Percentiles rank a stretch among this genome's conserved stretches.
Conservation (phyloP, 371 early-diverging fungal genomes). For the Rhizopus sp. region DNA sequence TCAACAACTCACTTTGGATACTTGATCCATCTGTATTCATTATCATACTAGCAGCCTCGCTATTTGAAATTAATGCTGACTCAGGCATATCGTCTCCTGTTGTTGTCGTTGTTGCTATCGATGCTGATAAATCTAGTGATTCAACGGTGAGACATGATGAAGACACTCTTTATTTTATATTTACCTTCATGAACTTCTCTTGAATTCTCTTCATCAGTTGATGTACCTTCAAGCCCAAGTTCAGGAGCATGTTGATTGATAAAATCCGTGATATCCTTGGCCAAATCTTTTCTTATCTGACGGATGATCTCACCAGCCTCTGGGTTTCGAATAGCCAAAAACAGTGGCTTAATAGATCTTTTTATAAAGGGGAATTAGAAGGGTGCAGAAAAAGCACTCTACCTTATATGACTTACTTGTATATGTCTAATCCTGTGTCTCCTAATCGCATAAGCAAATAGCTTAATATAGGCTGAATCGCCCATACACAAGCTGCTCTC, state of each 20-base stretch:
- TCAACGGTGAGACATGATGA: no score
- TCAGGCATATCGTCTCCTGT: conserved; percentile 15
- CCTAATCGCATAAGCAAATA: conserved; percentile 81
- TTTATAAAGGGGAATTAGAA: not conserved
- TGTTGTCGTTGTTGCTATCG: not conserved
- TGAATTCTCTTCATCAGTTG: not conserved
- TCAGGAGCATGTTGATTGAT: conserved; percentile 24
- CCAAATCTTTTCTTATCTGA: conserved; percentile 34
- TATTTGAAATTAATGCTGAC: conserved; percentile 5
- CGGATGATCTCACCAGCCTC: conserved; percentile 38
- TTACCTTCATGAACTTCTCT: no score
- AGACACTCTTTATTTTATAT: no score
- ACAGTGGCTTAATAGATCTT: conserved; percentile 84
- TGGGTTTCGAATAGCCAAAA: conserved; percentile 65
- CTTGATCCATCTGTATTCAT: not conserved
- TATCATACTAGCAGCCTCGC: not conserved
- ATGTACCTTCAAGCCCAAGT: conserved; percentile 11
- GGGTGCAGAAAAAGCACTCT: not conserved
- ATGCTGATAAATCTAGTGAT: not conserved
- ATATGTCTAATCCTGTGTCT: conserved; percentile 86
- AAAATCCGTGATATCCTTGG: conserved; percentile 32
- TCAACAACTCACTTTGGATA: not conserved
- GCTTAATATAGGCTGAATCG: conserved; percentile 72
- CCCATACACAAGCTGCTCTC: conserved; percentile 50
- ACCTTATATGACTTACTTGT: conserved; percentile 52